Evolutionary conservation across 1,139 yeast species (phyloP), one percentile per base, ranked within the genome.

Genomic region (Debaryomycetaceae sp.): DNA sequence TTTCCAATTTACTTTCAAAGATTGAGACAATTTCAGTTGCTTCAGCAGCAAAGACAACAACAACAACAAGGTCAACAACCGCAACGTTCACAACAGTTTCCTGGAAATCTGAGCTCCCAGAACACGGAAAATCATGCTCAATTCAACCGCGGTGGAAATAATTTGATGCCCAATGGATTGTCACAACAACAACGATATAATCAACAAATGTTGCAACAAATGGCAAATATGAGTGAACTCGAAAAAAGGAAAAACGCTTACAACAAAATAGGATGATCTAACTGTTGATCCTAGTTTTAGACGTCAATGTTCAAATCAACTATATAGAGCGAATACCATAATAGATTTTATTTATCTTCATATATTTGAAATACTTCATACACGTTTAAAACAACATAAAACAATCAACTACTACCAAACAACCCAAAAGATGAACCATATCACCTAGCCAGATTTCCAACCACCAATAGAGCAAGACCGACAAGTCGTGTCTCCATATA

Each of bases 1-100:
- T 74, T 71, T 54, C 78, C 78, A 1, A 59, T 61, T 1, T 74
- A 74, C 49, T 74, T 74, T 59, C 77, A 73, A 47, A 60, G 75
- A 42, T 62, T 74, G 39, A 61, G 74, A 31, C 76, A 72, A 44
- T 63, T 70, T 37, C 78, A 73, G 50, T 45, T 70, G 37, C 58
- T 69, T 38, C 76, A 71, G 44, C 76, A 69, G 44, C 70, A 67
- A 45, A 59, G 68, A 41, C 61, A 62, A 39, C 66, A 60, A 44
- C 63, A 59, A 47, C 54, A 46, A 38, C 60, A 57, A 38, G 35
- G 11, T 8, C 31, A 27, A 27, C 31, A 27, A 27, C 57, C 52
- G 11, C 31, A 27, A 27, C 57, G 52, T 11, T 4, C 31, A 27
- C 31, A 27, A 11, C 31, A 27, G 11, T 27, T 27, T 11, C 11